These are phyloP conservation scores for Dipsacomyces acuminosporus DNA, from an alignment of 371 early-diverging fungal species.

Conservation along the genomic window DNA sequence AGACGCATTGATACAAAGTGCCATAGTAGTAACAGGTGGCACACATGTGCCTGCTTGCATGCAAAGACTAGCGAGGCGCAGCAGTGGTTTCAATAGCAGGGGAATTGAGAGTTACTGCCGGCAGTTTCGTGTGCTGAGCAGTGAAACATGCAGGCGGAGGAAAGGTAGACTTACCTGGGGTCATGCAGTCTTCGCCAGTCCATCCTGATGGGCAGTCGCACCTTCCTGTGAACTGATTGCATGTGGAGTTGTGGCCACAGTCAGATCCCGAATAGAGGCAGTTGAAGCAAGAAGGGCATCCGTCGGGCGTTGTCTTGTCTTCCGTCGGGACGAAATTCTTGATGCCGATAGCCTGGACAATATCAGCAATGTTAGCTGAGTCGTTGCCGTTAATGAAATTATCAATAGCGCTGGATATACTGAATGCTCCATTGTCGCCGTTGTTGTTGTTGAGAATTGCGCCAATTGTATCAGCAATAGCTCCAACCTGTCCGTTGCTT, in stretches of 20 bases:
- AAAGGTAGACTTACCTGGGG: constrained; percentile 56
- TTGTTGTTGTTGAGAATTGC: not conserved
- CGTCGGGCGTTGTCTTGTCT: constrained; percentile 41
- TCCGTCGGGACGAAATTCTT: constrained; percentile 28
- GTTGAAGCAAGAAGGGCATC: constrained; percentile 83
- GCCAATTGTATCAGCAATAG: constrained; percentile 1
- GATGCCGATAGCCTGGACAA: constrained; percentile 37
- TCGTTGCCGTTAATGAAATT: constrained; percentile 38
- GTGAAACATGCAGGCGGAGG: no score
- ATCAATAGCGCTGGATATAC: constrained; percentile 10
- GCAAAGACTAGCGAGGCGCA: no score
- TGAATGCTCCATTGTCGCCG: constrained; percentile 7
- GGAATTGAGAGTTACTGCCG: no score
- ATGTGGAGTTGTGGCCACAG: constrained; percentile 76
- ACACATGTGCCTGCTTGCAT: no score
- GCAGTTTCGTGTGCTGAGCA: no score
- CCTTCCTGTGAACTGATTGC: constrained; percentile 70
- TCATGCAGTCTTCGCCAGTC: constrained; percentile 82
- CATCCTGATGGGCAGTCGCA: constrained; percentile 85
- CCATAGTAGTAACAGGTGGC: no score
- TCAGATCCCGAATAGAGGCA: constrained; percentile 68
- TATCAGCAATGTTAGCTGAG: constrained; percentile 13
- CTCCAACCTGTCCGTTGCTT: not conserved
- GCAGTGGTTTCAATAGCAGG: no score
- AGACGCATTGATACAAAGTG: no score